Evolutionary conservation across 257 asterid species (phyloP).

Genomic region (Ehretia macrophylla): DNA sequence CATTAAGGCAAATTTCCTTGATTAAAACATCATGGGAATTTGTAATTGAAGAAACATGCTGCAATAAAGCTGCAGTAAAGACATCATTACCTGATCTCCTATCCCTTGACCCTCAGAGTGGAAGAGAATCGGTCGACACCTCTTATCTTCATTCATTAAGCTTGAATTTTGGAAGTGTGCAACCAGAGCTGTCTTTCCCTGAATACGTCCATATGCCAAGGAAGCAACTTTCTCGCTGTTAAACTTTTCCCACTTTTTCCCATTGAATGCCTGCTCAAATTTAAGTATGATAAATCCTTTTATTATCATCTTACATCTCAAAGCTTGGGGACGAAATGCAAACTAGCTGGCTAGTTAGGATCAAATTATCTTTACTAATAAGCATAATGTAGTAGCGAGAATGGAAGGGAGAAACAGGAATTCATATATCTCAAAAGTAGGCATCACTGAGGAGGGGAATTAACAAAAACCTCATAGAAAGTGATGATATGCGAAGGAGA

Average conservation of each 20-base stretch:
- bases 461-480: constrained; percentile 68
- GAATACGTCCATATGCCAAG: constrained; percentile 91
- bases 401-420: neutral
- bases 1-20: no score
- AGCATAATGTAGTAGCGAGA: no score
- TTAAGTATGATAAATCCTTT: neutral
- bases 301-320: neutral
- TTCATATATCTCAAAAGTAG: neutral
- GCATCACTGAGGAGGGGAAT: neutral
- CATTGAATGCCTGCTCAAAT: constrained; percentile 65
- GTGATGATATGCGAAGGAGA: constrained; percentile 74
- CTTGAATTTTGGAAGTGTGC: constrained; percentile 96
- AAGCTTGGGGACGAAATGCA: no score
- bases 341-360: no score
- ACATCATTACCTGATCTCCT: constrained; percentile 51
- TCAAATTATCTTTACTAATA: no score
- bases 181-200: constrained; percentile 73
- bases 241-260: constrained; percentile 97
- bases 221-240: constrained; percentile 95
- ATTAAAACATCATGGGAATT: no score
- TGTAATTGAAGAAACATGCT: neutral
- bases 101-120: constrained; percentile 71
- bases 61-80: neutral
- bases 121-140: constrained; percentile 86
- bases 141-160: constrained; percentile 92